These are phyloP conservation scores for Stellera chamaejasme DNA, from an alignment of 345 rosid genomes.

Conservation along the genomic window DNA sequence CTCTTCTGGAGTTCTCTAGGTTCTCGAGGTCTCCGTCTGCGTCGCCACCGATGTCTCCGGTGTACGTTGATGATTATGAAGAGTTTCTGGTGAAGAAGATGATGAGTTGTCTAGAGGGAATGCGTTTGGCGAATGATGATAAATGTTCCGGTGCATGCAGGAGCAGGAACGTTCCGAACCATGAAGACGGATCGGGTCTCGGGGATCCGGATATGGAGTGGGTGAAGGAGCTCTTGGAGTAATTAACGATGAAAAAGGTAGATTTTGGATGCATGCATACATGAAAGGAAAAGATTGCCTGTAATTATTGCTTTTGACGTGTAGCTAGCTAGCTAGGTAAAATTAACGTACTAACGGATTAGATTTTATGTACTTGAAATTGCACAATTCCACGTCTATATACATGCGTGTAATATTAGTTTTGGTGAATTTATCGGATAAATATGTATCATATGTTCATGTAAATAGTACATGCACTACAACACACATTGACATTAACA, in stretches of 20 bases:
- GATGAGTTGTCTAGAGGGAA: slow-evolving; percentile 43
- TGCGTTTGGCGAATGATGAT: slow-evolving; percentile 29
- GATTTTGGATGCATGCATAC: no score
- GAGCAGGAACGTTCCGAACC: slow-evolving; percentile 1
- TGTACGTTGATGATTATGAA: slow-evolving; percentile 24
- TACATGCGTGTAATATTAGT: no score
- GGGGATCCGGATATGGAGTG: slow-evolving; percentile 78
- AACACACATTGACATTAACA: no score
- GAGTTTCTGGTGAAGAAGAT: slow-evolving; percentile 27
- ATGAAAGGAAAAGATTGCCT: no score
- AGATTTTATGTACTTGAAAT: no score
- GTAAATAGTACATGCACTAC: no score
- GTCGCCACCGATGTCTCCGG: slow-evolving; percentile 71
- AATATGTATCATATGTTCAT: no score
- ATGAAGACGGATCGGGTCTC: slow-evolving; percentile 1
- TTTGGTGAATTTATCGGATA: no score
- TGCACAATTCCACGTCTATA: no score
- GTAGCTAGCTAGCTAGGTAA: no score
- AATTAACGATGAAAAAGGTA: slow-evolving; percentile 5
- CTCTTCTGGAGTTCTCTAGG: slow-evolving; percentile 50
- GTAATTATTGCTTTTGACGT: no score
- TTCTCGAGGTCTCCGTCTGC: slow-evolving; percentile 50
- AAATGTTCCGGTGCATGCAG: slow-evolving; percentile 9
- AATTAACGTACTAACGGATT: no score
- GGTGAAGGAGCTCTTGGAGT: slow-evolving; percentile 94